Evolutionary conservation across 2,329 filamentous ascomycete species (phyloP), one percentile per base, ranked within the genome.

Genomic region (Aspergillus costaricaensis): DNA sequence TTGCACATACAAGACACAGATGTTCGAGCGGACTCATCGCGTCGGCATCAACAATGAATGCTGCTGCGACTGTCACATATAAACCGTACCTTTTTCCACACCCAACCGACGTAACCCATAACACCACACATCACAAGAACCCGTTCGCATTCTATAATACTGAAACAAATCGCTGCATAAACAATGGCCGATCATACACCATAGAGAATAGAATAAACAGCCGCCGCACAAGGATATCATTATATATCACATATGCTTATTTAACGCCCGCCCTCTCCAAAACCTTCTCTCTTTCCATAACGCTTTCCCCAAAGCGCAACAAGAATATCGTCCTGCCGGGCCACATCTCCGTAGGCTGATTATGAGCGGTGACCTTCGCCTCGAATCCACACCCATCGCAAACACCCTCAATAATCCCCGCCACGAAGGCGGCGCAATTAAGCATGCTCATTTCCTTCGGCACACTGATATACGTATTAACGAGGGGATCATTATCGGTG

Each of bases 361-460:
- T 92, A 75, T 99, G 95, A 67, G 95, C 94, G 61, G 90, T 95
- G 19, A 98, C 95, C 64, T 90, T 88, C 0, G 92, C 94, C 50
- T 90, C 88, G 74, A 97, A 97, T 6, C 90, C 93, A 44, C 91
- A 91, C 8, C 92, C 94, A 77, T 98, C 95, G 77, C 95, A 96
- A 10, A 96, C 88, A 21, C 95, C 95, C 83, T 99, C 95, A 59
- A 99, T 88, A 64, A 99, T 90, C 17, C 95, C 95, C 0, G 95
- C 95, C 19, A 96, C 92, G 74, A 91, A 99, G 9, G 95, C 95
- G 17, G 94, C 95, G 77, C 94, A 97, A 77, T 97, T 98, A 72
- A 99, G 83, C 84, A 95, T 91, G 78, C 86, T 92, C 91, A 99
- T 96, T 79, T 99, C 95, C 72, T 90, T 90, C 15, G 95, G 95